These are phyloP conservation scores for Xylariales sp. DNA, from an alignment of 2,329 filamentous ascomycete genomes.

Conservation along the genomic window DNA sequence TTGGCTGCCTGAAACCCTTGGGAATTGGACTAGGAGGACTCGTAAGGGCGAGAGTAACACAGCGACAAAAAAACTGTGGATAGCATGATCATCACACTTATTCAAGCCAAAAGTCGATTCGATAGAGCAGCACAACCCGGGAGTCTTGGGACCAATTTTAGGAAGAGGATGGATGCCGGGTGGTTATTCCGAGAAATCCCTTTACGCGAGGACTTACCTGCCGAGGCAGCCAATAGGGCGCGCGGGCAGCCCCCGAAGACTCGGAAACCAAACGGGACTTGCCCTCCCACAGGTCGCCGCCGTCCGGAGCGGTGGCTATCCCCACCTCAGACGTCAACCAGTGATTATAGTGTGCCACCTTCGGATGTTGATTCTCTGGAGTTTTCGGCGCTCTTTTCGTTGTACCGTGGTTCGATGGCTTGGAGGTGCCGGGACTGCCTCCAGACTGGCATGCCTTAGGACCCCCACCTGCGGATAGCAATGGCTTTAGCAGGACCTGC, in stretches of 20 bases:
- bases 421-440: too few relatives aligned
- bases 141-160: neutral
- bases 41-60: too few relatives aligned
- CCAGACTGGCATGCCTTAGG: too few relatives aligned
- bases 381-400: neutral
- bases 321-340: conserved; percentile 7
- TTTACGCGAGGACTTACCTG: conserved; percentile 4
- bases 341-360: too few relatives aligned
- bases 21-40: too few relatives aligned
- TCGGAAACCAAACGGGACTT: conserved; percentile 5
- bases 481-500: conserved; percentile 1
- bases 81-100: too few relatives aligned
- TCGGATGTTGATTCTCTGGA: conserved; percentile 1
- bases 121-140: too few relatives aligned
- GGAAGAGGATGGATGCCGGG: neutral
- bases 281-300: conserved; percentile 1
- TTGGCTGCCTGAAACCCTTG: too few relatives aligned
- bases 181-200: conserved; percentile 4
- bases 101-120: too few relatives aligned
- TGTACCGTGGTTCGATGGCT: neutral
- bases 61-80: too few relatives aligned
- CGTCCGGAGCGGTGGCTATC: conserved; percentile 5
- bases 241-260: conserved; percentile 1
- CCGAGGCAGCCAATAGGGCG: conserved; percentile 2
- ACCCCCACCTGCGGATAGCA: conserved; percentile 6